Percentiles rank a stretch among this genome's conserved stretches.
Conservation (phyloP, 2,329 filamentous ascomycete species). For the Sporothrix variecibatus region DNA sequence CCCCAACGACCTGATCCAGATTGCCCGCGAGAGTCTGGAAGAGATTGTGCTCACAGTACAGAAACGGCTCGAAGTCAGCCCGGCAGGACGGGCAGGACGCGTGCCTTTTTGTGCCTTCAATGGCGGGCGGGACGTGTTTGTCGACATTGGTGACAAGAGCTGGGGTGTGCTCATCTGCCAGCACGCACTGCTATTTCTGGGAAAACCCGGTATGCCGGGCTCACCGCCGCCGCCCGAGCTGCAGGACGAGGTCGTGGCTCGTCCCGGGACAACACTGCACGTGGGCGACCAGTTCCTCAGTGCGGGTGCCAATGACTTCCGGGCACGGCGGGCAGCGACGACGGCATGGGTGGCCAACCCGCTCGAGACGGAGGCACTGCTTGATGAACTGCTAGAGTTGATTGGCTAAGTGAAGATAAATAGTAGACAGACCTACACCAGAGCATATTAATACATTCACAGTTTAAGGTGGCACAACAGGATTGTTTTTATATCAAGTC, state of each 20-base stretch:
- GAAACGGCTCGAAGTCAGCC: slow-evolving; percentile 82
- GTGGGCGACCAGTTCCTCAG: slow-evolving; percentile 97
- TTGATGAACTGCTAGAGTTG: slow-evolving; percentile 76
- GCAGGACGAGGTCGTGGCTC: slow-evolving; percentile 14
- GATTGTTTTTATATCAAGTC: neutral
- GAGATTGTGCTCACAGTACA: slow-evolving; percentile 95
- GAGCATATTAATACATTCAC: neutral
- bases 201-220: slow-evolving; percentile 55
- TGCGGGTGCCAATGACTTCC: slow-evolving; percentile 95
- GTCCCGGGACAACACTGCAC: slow-evolving; percentile 65
- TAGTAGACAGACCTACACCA: neutral
- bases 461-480: neutral
- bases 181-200: slow-evolving; percentile 33
- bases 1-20: slow-evolving; percentile 46
- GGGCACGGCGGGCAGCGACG: slow-evolving; percentile 85
- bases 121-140: slow-evolving; percentile 94
- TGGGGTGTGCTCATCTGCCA: slow-evolving; percentile 95
- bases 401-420: slow-evolving; percentile 37
- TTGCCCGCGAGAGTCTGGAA: slow-evolving; percentile 86
- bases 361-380: slow-evolving; percentile 80
- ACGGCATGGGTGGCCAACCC: slow-evolving; percentile 98
- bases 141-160: slow-evolving; percentile 97
- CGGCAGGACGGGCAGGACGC: slow-evolving; percentile 56
- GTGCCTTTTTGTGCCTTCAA: slow-evolving; percentile 98
- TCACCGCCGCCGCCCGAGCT: neutral